These are phyloP conservation scores for Backusella psychrophila DNA, from an alignment of 192 early-diverging fungal species.

Conservation along the genomic window DNA sequence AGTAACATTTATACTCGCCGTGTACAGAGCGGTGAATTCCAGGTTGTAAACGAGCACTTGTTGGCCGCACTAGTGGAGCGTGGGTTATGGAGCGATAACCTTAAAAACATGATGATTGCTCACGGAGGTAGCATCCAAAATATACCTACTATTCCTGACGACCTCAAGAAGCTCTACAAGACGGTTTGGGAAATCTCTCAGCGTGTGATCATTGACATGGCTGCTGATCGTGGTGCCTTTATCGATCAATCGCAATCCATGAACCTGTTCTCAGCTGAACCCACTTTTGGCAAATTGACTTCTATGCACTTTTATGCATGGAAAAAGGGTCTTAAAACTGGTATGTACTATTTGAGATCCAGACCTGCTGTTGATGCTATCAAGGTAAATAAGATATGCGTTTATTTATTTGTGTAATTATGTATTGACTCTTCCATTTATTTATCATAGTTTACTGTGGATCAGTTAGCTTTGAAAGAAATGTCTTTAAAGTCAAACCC, in stretches of 20 bases:
- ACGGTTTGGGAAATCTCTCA: constrained; percentile 96
- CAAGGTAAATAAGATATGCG: constrained; percentile 44
- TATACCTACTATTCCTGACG: constrained; percentile 72
- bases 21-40: constrained; percentile 95
- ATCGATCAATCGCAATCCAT: constrained; percentile 97
- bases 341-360: constrained; percentile 96
- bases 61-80: constrained; percentile 89
- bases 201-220: constrained; percentile 89
- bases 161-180: constrained; percentile 86
- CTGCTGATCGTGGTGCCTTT: constrained; percentile 91
- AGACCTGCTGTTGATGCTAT: constrained; percentile 93
- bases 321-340: constrained; percentile 97
- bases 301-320: constrained; percentile 98
- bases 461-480: constrained; percentile 65
- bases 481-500: not conserved
- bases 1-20: constrained; percentile 96
- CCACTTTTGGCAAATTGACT: constrained; percentile 88
- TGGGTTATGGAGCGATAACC: constrained; percentile 88
- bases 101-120: constrained; percentile 95
- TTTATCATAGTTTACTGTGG: constrained; percentile 80
- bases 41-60: constrained; percentile 95
- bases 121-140: constrained; percentile 86
- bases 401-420: not conserved
- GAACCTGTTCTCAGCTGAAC: constrained; percentile 91
- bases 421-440: not conserved